These are phyloP conservation scores for Haplosporangium sp. DNA, from an alignment of 371 early-diverging fungal genomes.

Conservation along the genomic window DNA sequence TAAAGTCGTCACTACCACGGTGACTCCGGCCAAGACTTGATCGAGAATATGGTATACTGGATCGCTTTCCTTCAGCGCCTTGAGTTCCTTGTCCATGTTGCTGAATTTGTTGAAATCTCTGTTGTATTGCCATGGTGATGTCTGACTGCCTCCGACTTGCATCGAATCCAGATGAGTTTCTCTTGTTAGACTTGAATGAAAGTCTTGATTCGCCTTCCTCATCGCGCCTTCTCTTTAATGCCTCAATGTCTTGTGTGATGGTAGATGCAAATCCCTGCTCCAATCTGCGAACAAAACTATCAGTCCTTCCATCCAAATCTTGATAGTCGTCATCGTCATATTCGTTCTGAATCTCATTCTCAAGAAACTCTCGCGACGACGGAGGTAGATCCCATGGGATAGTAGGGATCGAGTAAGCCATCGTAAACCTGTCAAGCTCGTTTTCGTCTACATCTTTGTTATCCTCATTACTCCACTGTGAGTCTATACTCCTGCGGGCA, in stretches of 20 bases:
- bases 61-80: background rate
- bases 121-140: slow-evolving; percentile 24
- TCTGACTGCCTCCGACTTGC: slow-evolving; percentile 17
- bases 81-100: slow-evolving; percentile 2
- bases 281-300: slow-evolving; percentile 15
- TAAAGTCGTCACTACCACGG: background rate
- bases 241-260: slow-evolving; percentile 41
- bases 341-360: slow-evolving; percentile 23
- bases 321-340: slow-evolving; percentile 23
- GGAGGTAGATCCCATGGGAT: background rate
- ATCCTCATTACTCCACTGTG: slow-evolving; percentile 30
- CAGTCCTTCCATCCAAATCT: slow-evolving; percentile 9
- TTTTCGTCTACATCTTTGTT: slow-evolving; percentile 13
- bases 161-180: slow-evolving; percentile 13
- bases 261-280: slow-evolving; percentile 27
- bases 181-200: slow-evolving; percentile 10
- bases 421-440: slow-evolving; percentile 19
- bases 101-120: slow-evolving; percentile 12
- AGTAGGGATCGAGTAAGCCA: slow-evolving; percentile 26
- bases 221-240: slow-evolving; percentile 20
- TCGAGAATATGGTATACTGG: background rate
- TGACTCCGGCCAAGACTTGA: slow-evolving; percentile 8
- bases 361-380: slow-evolving; percentile 18
- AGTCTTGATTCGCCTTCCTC: slow-evolving; percentile 10
- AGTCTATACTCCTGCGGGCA: slow-evolving; percentile 22